Base-by-base conservation (phyloP, 768 basidiomycete species). In the Pulveroboletus sp. region DNA sequence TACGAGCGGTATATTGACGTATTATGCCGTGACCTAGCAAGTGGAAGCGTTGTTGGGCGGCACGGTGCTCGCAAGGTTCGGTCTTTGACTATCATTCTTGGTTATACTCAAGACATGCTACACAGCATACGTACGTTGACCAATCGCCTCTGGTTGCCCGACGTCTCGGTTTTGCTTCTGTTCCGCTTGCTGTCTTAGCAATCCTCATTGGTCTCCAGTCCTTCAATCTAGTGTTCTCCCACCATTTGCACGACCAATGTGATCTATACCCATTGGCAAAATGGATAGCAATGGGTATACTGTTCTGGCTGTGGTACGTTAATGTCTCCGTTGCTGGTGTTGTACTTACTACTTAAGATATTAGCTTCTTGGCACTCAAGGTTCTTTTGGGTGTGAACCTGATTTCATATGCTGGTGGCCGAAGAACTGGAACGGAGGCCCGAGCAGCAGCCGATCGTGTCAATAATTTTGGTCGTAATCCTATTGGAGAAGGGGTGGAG, bases 1-100 rank as follows among this genome's bases (percentile, higher is more conserved):
- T 99, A 98, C 58, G 93, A 93, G 55, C 80, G 95, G 14, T 99
- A 92, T 66, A 89, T 86, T 3, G 96, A 99, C 59, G 92, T 99
- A 1, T 77, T 99, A 1, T 98, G 94, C 62, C 86, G 89, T 35
- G 96, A 99, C 65, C 77, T 99, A 14, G 79, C 93, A 6, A 86
- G 86, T 54, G 86, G 81, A 43, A 86, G 84, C 54, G 80, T 83
- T 36, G 76, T 86, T 17, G 82, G 85, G 5, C 74, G 88, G 39
- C 75, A 78, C 24, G 78, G 81, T 26, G 78, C 80, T 9, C 78
- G 86, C 38, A 93, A 93, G 75, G 89, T 87, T 58, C 32, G 49
- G 21, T 46, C 31, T 0, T 18, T 17, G 49, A 21, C 42, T 30
- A 5, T 28, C 27, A 2, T 48, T 9, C 49, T 38, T 24, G 24